Evolutionary conservation across 768 basidiomycete genomes (phyloP), one percentile per base, ranked within the genome.

Genomic region (Holtermanniella nyarrowii): DNA sequence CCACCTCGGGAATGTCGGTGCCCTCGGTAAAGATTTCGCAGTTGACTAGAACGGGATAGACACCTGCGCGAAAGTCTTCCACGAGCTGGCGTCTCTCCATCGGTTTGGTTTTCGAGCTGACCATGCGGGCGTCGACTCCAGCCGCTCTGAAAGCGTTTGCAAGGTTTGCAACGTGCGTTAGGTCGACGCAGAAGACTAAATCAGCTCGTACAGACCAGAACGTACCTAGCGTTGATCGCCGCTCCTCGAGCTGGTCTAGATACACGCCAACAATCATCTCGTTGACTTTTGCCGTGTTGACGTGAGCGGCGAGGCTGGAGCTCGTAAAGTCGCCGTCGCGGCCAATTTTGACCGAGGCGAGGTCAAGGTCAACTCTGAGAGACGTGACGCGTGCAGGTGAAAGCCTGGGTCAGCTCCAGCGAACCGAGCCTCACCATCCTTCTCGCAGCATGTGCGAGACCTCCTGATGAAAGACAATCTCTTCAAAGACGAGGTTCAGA

Each of bases 1-100:
- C 49, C 51, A 67, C 66, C 54, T 86, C 87, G 2, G 91, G 91
- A 47, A 96, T 88, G 74, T 97, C 91, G 18, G 89, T 81, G 3
- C 90, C 90, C 74, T 95, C 90, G 1, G 89, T 93, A 57, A 95
- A 75, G 44, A 95, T 85, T 20, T 88, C 88, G 84, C 90, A 96
- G 63, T 96, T 96, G 43, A 96, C 72, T 23, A 97, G 75, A 1
- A 97, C 86, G 11, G 89, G 88, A 63, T 82, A 95, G 47, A 78
- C 65, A 5, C 86, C 84, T 5, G 74, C 73, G 62, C 77, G 81
- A 71, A 96, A 97, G 1, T 74, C 76, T 3, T 74, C 66, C 3
- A 96, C 71, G 1, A 89, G 73, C 2, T 76, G 75, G 56, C 77
- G 78, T 11, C 91, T 80, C 55, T 87, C 82, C 3, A 63, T 58